Base-by-base conservation (phyloP, 2,329 filamentous ascomycete genomes). In the Didymosphaeria variabile region DNA sequence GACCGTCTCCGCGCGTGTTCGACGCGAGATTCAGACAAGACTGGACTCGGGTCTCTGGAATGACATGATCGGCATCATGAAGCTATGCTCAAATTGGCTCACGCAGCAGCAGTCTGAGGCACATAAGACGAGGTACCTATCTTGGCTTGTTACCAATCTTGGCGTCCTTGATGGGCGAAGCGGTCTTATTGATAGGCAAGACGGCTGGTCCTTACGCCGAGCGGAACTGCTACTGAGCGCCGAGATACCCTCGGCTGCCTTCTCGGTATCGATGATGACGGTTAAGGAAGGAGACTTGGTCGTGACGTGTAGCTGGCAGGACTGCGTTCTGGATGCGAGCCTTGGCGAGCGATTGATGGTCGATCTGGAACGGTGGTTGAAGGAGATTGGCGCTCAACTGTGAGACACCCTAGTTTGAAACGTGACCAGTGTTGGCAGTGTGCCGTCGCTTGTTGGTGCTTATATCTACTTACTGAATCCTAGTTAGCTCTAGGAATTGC, bases 91-190 rank as follows among this genome's bases (percentile, higher is more conserved):
- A 21, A 21, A 44, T 44, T 44, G 40, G 40, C 52, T 26, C 9
- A 49, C 21, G 13, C 56, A 58, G 12, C 40, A 42, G 6, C 32
- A 21, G 47, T 10, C 32, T 5, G 46, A 58, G 29, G 47, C 40
- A 10, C 17, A 21, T 19, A 44, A 21, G 40, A 44, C 17, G 6
- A 44, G 19, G 7, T 21, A 9, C n/a, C 26, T 58, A 21, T 58
- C 56, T 21, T 58, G 47, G 56, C 36, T 52, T 23, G 17, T 58
- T 26, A 58, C 55, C 19, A 58, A 58, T 42, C 55, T 58, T 36
- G 55, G 46, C 15, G 47, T 58, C 10, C n/a, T 57, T 23, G 46
- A 58, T 52, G 55, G 55, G 21, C 34, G 34, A 36, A 19, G 38
- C 38, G 13, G 38, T 40, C 38, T 40, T 19, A n/a, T 40, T 40